These are phyloP conservation scores for Oryza meridionalis DNA, from an alignment of 176 grass and related monocot species.

Conservation along the genomic window DNA sequence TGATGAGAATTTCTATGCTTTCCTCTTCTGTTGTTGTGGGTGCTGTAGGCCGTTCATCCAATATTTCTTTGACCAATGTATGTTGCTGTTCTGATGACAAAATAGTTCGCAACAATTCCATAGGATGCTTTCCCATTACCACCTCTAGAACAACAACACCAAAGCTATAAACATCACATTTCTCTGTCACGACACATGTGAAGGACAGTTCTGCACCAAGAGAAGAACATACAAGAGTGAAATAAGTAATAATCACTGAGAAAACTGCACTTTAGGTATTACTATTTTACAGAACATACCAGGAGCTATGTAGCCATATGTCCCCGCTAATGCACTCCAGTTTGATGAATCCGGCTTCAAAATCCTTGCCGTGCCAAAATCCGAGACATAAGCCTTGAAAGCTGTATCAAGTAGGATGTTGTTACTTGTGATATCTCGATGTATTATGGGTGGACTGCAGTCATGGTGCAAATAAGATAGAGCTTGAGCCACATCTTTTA, in stretches of 20 bases:
- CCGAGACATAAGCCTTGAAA: slow-evolving; percentile 27
- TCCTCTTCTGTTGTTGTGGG: too few species aligned
- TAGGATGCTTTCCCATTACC: background rate
- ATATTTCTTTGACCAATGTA: too few species aligned
- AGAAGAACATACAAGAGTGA: background rate
- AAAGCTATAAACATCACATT: slow-evolving; percentile 18
- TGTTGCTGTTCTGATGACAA: too few species aligned
- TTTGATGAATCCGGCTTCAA: too few species aligned
- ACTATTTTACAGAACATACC: background rate
- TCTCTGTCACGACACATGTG: background rate
- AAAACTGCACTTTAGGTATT: too few species aligned
- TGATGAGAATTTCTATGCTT: too few species aligned
- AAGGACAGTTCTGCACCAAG: background rate
- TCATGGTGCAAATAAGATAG: slow-evolving; percentile 22
- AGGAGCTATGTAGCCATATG: background rate
- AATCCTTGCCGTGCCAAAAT: slow-evolving; percentile 29
- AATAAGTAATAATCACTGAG: too few species aligned
- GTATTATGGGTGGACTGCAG: slow-evolving; percentile 18
- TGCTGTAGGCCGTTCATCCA: too few species aligned
- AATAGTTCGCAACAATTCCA: background rate
- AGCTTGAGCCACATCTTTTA: too few species aligned
- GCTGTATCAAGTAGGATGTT: background rate
- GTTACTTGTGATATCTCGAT: slow-evolving; percentile 36
- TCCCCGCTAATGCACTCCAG: background rate
- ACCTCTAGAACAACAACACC: slow-evolving; percentile 1